Base-by-base conservation (phyloP, 768 basidiomycete species). In the Boletus speciosus region DNA sequence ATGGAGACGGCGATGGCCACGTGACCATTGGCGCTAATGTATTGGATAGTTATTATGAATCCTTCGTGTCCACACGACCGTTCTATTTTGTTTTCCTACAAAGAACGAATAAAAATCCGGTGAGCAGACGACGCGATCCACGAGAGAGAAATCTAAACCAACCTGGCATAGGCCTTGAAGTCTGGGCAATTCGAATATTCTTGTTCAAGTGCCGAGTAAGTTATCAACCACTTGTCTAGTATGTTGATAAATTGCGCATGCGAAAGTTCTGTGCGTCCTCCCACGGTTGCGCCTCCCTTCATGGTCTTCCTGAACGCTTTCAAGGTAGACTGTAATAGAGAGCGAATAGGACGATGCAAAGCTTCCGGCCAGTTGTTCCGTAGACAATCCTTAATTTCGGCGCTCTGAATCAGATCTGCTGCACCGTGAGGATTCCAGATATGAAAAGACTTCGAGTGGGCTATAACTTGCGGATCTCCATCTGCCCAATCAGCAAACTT, bases 221-320 rank as follows among this genome's bases (percentile, higher is more conserved):
- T 19, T n/a, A 6, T 14, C n/a, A 54, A 42, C 52, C 56, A 54
- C 9, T 39, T 27, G 21, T 58, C 49, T n/a, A 60, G 15, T 19
- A 39, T 9, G 6, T 4, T 4, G 23, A 59, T 23, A 5, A 59
- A 53, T 4, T 14, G 39, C 5, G 23, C n/a, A 16, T 60, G 51
- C 1, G 47, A 55, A 3, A 52, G 31, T 29, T 52, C 40, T 0
- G 43, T 37, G 3, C 25, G 43, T n/a, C 23, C 4, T 11, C n/a
- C 12, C 8, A 6, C 14, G 4, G 19, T 32, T 19, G 4, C 6
- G 2, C 45, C 42, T n/a, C 41, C 41, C 6, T 9, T 46, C 25
- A 25, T 25, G 25, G 25, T 25, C 25, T 25, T 25, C 25, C 25
- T 25, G 25, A 25, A 25, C 4, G 25, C 25, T 25, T 25, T 25